phyloP scores from a whole-genome alignment of 768 basidiomycete species.

The Pleurotus salmoneostramineus region DNA sequence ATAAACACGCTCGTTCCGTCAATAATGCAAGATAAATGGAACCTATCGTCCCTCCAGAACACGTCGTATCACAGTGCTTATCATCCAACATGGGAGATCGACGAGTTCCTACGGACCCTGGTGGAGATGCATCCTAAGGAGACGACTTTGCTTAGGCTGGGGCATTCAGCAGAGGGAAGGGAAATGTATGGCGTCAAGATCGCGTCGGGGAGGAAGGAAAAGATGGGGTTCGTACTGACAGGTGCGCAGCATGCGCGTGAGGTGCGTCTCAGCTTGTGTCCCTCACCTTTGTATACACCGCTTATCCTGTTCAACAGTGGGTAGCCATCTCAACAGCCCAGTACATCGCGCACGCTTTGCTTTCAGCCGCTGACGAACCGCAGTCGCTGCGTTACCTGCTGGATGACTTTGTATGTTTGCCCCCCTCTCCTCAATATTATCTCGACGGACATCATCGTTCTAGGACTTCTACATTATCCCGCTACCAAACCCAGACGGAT shows the following conservation, averaged over 20 bases:
- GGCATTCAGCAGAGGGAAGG: constrained; percentile 54
- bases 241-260: constrained; percentile 78
- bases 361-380: constrained; percentile 42
- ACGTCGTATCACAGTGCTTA: constrained; percentile 41
- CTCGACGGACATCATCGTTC: constrained; percentile 6
- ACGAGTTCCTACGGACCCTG: constrained; percentile 48
- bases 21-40: constrained; percentile 20
- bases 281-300: neutral
- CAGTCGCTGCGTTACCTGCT: constrained; percentile 48
- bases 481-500: constrained; percentile 68
- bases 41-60: constrained; percentile 28
- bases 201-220: constrained; percentile 20
- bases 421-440: constrained; percentile 4
- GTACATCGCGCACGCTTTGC: constrained; percentile 70
- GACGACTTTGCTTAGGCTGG: constrained; percentile 43
- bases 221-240: constrained; percentile 55
- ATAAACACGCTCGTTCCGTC: constrained; percentile 9
- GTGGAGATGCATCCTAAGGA: constrained; percentile 41
- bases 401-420: constrained; percentile 42
- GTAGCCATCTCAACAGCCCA: constrained; percentile 70
- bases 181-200: constrained; percentile 56
- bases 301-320: constrained; percentile 49
- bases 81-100: constrained; percentile 53
- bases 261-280: no score
- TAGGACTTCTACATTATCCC: constrained; percentile 69